These are phyloP conservation scores for Mycena galopus DNA, from an alignment of 768 basidiomycete genomes.

Conservation along the genomic window DNA sequence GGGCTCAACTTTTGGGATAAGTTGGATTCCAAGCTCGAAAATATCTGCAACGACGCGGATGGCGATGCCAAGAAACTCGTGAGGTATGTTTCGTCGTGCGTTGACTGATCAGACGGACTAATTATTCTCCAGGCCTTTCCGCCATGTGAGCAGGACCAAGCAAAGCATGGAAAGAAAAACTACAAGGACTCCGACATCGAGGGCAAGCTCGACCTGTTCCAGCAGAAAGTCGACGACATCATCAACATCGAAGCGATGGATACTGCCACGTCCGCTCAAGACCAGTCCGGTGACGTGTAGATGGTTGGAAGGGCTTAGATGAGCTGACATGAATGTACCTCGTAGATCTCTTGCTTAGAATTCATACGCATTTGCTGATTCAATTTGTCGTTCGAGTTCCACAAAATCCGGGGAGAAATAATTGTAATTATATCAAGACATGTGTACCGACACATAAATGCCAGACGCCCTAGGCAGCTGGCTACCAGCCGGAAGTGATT, in stretches of 20 bases:
- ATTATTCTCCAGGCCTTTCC: constrained; percentile 8
- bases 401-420: not conserved
- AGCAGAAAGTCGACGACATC: no score
- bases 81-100: not conserved
- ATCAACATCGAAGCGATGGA: not conserved
- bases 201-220: not conserved
- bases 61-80: not conserved
- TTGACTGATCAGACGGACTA: not conserved
- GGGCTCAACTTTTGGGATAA: constrained; percentile 11
- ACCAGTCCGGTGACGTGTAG: not conserved
- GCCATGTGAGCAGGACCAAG: not conserved
- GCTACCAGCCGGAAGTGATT: not conserved
- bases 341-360: not conserved
- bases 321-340: not conserved
- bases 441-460: not conserved
- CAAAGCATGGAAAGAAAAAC: not conserved
- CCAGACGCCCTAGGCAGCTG: not conserved
- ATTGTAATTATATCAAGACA: not conserved
- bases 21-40: not conserved
- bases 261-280: not conserved
- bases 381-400: not conserved
- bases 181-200: constrained; percentile 10
- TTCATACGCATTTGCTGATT: not conserved
- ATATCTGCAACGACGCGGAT: not conserved
- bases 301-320: not conserved